phyloP scores from a whole-genome alignment of 768 basidiomycete genomes.

The Suillus plorans region DNA sequence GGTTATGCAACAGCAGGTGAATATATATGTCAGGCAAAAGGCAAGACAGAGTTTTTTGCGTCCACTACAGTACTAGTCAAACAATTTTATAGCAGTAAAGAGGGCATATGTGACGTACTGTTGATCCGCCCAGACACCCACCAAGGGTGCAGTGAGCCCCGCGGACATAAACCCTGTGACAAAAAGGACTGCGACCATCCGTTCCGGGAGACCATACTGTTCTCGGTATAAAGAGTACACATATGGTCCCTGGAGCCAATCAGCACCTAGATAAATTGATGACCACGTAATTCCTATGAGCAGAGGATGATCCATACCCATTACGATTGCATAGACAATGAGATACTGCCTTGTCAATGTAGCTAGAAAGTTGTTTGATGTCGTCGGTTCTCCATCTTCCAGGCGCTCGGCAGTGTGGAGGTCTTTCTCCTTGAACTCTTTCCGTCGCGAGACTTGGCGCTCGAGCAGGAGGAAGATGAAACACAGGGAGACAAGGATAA shows the following conservation, averaged over 20 bases:
- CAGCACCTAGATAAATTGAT: conserved; percentile 48
- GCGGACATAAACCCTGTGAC: conserved; percentile 78
- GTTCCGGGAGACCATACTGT: conserved; percentile 62
- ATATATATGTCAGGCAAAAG: conserved; percentile 67
- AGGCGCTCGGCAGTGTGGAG: conserved; percentile 22
- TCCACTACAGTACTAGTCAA: conserved; percentile 43
- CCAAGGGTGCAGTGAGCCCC: conserved; percentile 64
- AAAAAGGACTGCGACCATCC: conserved; percentile 67
- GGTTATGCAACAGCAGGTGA: conserved; percentile 59
- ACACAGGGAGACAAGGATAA: conserved; percentile 35
- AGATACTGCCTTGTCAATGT: conserved; percentile 52
- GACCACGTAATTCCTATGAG: not conserved
- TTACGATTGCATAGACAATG: conserved; percentile 68
- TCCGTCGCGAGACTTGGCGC: conserved; percentile 28
- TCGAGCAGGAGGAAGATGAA: conserved; percentile 36
- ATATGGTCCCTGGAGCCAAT: conserved; percentile 82
- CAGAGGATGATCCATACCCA: conserved; percentile 48
- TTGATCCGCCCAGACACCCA: conserved; percentile 79
- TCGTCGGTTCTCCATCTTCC: conserved; percentile 29
- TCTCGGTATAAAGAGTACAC: conserved; percentile 73
- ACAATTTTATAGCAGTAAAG: not conserved
- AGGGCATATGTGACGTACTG: conserved; percentile 43
- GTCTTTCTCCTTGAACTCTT: conserved; percentile 22
- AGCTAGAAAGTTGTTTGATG: conserved; percentile 27
- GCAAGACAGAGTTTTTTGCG: conserved; percentile 65